Evolutionary conservation across 139 green algal genomes (phyloP), one percentile per base, ranked within the genome.

Genomic region (Chlorella sp.): DNA sequence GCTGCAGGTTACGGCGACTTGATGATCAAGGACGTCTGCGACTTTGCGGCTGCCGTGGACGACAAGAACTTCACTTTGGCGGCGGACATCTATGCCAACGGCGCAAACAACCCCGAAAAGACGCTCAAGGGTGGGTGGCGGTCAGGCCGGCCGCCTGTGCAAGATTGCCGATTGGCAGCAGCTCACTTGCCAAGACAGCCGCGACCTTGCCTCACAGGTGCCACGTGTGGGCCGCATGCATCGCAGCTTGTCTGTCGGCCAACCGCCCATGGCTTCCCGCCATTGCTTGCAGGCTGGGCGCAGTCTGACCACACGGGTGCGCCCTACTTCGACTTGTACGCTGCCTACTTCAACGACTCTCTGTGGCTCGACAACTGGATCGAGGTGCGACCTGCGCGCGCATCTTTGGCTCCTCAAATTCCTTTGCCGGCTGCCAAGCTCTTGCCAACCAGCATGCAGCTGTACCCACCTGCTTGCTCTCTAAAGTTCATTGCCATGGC

Each of bases 361-460:
- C 30, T 16, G 18, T 81, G 74, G 74, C 16, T 81, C 7, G 32
- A 81, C 74, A 81, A 57, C 55, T 81, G 68, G 23, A 30, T 81
- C 2, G 26, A 26, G 69, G 69, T 55, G 69, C 9, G 69, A 0
- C 7, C 25, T 28, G 63, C 2, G 28, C 7, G 25, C n/a, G 6
- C 44, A 51, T 51, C 44, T 51, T 6, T 51, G 44, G 7, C 44
- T 51, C 44, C 6, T 9, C 44, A 51, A 51, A 51, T 6, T 51
- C 7, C 9, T 13, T 20, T 23, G 23, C 62, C 23, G 21, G 7
- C 62, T n/a, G n/a, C n/a, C n/a, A n/a, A n/a, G n/a, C n/a, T n/a
- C n/a, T n/a, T n/a, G n/a, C n/a, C n/a, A n/a, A n/a, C 64, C n/a
- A 17, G 30, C 64, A 41, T 17, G 11, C 9, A 38, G 3, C 12